Evolutionary conservation across 805 yeast genomes (phyloP), one percentile per base, ranked within the genome.

Genomic region (Wickerhamiella sergipiensis): DNA sequence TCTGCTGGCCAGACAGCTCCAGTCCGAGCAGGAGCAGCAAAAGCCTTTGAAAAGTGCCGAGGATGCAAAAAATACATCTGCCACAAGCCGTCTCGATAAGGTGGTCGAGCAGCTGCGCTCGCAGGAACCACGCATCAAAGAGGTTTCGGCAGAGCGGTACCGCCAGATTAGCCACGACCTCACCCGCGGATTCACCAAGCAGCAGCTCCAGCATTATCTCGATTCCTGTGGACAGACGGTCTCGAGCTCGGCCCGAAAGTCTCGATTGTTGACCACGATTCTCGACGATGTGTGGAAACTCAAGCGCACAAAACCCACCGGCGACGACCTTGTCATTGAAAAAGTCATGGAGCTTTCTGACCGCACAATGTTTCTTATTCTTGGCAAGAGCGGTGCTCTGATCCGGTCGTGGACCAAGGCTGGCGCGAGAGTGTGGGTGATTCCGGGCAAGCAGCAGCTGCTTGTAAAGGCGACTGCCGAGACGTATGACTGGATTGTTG

Each of bases 401-500:
- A 60, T 74, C 7, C 66, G 71, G 43, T 65, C 68, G 48, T 62
- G 76, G 59, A 64, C 71, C 19, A 59, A 71, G 47, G 64, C 68
- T 1, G 79, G 78, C 1, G 69, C 71, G 3, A 58, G 63, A 46
- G 62, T 75, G 36, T 55, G 63, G 5, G 66, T 74, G 38, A 66
- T 64, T 40, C 59, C 70, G 1, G 61, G 59, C 6, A 61, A 60
- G 17, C 56, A 54, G 26, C 65, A 62, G 33, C 63, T 76, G 18
- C 54, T 64, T 9, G 63, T 76, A 15, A 53, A 62, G n/a, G 74
- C 77, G 7, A 69, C 76, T 0, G 64, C 61, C 6, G 55, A 61
- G 19, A 76, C 75, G 38, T 64, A 70, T 38, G 64, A 66, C 23
- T 75, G 72, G 65, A 75, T 77, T 19, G 64, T 67, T 50, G 69